Conservation (phyloP, 2,329 filamentous ascomycete species). For the Furcasterigmium sp. region DNA sequence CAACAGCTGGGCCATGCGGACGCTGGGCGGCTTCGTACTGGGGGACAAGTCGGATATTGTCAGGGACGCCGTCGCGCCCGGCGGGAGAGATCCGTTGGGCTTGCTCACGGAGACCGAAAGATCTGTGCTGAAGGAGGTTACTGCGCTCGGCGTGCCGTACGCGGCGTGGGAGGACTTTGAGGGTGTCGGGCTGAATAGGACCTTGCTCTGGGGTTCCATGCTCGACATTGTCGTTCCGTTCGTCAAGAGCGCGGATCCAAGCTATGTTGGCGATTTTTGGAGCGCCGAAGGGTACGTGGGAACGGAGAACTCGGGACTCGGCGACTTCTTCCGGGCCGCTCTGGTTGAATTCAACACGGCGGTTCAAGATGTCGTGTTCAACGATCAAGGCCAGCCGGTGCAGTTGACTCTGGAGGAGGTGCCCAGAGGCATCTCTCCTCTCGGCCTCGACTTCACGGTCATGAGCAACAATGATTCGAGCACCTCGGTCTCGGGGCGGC, state of each 20-base stretch:
- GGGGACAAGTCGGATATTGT: constrained; percentile 3
- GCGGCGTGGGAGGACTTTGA: constrained; percentile 9
- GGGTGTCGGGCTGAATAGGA: background rate
- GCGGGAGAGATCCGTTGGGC: constrained; percentile 14
- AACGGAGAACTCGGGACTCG: constrained; percentile 8
- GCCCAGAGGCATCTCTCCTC: background rate
- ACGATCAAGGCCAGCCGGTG: background rate
- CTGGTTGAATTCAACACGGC: constrained; percentile 3
- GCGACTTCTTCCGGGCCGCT: constrained; percentile 4
- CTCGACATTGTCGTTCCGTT: no score
- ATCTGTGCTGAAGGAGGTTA: constrained; percentile 4
- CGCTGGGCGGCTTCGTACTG: constrained; percentile 8
- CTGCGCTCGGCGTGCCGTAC: constrained; percentile 4
- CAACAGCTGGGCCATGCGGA: constrained; percentile 11
- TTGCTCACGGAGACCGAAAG: constrained; percentile 12
- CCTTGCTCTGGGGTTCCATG: no score
- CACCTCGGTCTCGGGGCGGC: no score
- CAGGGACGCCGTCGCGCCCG: constrained; percentile 5
- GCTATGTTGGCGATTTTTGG: no score
- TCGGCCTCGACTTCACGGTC: background rate
- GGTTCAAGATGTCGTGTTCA: background rate
- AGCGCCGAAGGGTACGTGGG: no score
- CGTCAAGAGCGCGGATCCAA: no score
- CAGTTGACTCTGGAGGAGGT: background rate
- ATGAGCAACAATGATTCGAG: background rate